phyloP scores from a whole-genome alignment of 768 basidiomycete species.

The Mycena indigotica region DNA sequence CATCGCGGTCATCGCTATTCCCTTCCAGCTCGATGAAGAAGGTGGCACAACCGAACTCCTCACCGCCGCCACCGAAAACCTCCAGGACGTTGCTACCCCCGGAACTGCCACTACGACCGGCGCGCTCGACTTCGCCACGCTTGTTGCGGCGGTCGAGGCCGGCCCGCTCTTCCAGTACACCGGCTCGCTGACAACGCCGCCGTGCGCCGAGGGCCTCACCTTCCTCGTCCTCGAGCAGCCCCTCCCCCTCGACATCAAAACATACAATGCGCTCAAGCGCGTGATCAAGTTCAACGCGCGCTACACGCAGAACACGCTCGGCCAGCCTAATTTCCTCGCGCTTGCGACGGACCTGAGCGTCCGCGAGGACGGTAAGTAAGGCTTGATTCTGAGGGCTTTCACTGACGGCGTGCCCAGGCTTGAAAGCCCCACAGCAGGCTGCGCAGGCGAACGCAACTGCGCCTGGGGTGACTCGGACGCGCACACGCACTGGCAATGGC shows the following conservation, averaged over 20 bases:
- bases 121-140: background rate
- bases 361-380: too few relatives aligned
- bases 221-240: background rate
- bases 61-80: background rate
- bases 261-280: background rate
- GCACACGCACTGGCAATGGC: too few relatives aligned
- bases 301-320: background rate
- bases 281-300: background rate
- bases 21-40: background rate
- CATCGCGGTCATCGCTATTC: background rate
- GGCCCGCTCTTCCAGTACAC: background rate
- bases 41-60: background rate
- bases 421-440: too few relatives aligned
- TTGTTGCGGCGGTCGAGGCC: background rate
- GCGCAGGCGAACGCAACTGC: too few relatives aligned
- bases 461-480: too few relatives aligned
- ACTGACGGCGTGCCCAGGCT: too few relatives aligned
- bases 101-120: background rate
- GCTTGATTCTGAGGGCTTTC: too few relatives aligned
- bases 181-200: background rate
- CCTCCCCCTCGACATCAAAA: background rate
- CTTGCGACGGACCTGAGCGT: too few relatives aligned
- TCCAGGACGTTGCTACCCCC: background rate
- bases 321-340: background rate
- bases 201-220: background rate